Evolutionary conservation across 805 yeast genomes (phyloP), one percentile per base, ranked within the genome.

Genomic region (Starmerella scarabaei): DNA sequence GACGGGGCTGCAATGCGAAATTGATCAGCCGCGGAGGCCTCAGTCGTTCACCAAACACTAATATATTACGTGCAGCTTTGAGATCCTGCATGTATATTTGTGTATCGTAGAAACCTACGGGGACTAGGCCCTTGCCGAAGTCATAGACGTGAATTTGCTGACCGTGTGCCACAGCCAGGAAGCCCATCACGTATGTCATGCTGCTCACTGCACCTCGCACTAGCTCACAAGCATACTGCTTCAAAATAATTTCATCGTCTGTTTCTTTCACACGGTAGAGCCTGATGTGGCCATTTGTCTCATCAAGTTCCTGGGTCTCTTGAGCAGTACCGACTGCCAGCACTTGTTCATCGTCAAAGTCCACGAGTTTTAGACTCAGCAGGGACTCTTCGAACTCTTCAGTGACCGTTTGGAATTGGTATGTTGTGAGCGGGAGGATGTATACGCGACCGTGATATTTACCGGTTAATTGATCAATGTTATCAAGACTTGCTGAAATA

Each of bases 51-150:
- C 93, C 93, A 15, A 85, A 60, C 2, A 85, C 52, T n/a, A 88
- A 56, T 52, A 88, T 62, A 56, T 86, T 83, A 30, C 93, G 86
- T 56, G 84, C 74, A 48, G 85, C 69, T 59, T 86, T 86, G 14
- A 83, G 70, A 48, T 82, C 93, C 5, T 80, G 67, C 2, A 83
- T 74, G 57, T 73, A 83, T 0, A 85, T 73, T 1, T 85, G 73
- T n/a, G 85, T 72, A 56, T 91, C 97, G 40, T 78, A 66, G 53
- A 91, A 91, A 1, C 97, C 97, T 4, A 91, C 95, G 0, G 97
- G 95, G 23, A 80, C 84, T 3, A 84, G 83, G 30, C 76, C 71
- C 40, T 82, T 80, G 57, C 82, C 91, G 35, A 85, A 66, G 55
- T 81, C 88, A 53, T 96, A 68, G 2, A 86, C 77, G 49, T 88